A percentile compares a stretch with the other conserved stretches of the same genome.
Evolutionary conservation across 768 basidiomycete species (phyloP).

Genomic region (Suillus sp.): DNA sequence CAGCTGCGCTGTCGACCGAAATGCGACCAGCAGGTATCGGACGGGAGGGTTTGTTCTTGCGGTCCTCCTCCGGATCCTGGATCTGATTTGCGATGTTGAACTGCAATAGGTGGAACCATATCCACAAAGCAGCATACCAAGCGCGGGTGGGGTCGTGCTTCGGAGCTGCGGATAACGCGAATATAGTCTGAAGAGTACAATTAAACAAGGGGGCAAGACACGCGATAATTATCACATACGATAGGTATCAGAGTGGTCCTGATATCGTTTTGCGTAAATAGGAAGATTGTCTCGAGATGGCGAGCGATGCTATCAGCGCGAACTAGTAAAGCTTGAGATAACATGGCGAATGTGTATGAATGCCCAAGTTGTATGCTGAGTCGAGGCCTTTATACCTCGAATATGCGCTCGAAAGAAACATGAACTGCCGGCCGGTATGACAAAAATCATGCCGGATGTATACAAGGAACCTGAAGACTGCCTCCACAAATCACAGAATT

Average conservation of each 20-base stretch:
- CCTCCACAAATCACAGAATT: not conserved
- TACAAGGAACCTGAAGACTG: not conserved
- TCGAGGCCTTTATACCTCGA: not conserved
- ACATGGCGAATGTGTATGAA: not conserved
- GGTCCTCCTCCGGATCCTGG: constrained; percentile 40
- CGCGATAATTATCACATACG: constrained; percentile 11
- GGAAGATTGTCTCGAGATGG: constrained; percentile 24
- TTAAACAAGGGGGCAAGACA: not conserved
- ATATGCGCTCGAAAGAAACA: not conserved
- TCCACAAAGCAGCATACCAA: constrained; percentile 38
- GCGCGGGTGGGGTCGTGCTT: not conserved
- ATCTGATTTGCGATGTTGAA: constrained; percentile 44
- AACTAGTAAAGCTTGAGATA: not conserved
- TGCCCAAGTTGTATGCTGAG: too few relatives aligned
- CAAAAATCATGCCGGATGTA: not conserved
- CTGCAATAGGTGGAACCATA: constrained; percentile 44
- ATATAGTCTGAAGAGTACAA: constrained; percentile 29
- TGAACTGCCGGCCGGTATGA: not conserved
- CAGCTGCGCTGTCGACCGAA: constrained; percentile 31
- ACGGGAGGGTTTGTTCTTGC: constrained; percentile 42
- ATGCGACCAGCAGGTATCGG: constrained; percentile 46
- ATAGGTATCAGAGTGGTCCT: constrained; percentile 21
- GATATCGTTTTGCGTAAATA: constrained; percentile 27
- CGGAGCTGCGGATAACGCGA: constrained; percentile 31
- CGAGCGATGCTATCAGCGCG: constrained; percentile 7